Evolutionary conservation across 73 alveolate species (phyloP), one percentile per base, ranked within the genome.

Genomic region (Durusdinium trenchii): DNA sequence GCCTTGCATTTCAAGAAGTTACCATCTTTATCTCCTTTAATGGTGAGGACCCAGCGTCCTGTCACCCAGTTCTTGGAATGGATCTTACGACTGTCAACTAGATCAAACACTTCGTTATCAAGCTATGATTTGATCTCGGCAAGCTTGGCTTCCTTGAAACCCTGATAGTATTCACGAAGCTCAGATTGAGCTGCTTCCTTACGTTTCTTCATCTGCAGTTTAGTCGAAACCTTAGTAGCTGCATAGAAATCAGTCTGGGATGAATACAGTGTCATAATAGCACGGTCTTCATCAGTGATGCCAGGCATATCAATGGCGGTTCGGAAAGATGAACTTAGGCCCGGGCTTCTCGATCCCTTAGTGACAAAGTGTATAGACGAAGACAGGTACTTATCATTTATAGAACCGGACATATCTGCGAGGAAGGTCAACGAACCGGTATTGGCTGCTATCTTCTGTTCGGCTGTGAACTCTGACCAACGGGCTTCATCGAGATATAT

Each of bases 1-100:
- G 83, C 83, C 50, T 71, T 71, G 83, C 14, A 35, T 6, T 71
- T 71, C 14, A 32, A 4, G 38, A 71, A 71, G 28, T 4, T 18
- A 7, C 83, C 83, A 23, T 71, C 83, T 48, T 71, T 71, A 23
- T 71, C 83, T 23, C 32, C 50, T 45, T 79, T 79, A 64, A 43
- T 51, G 69, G 94, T 83, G 0, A 83, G 75, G 51, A 83, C 94
- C 76, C 94, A 83, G 50, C 94, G 48, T 1, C 93, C 93, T 0
- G 93, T 83, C 14, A 83, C 36, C 42, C 23, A 83, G 42, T 47
- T 83, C 23, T 30, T 51, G 35, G 7, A 7, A 46, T 16, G 16
- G 73, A 82, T 26, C 28, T 46, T 82, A 5, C 92, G 73, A 2
- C 35, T 14, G n/a, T 82, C 92, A n/a, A 35, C 50, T 3, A 82